These are phyloP conservation scores for Colletotrichum abscissum DNA, from an alignment of 2,329 filamentous ascomycete species.

Conservation along the genomic window DNA sequence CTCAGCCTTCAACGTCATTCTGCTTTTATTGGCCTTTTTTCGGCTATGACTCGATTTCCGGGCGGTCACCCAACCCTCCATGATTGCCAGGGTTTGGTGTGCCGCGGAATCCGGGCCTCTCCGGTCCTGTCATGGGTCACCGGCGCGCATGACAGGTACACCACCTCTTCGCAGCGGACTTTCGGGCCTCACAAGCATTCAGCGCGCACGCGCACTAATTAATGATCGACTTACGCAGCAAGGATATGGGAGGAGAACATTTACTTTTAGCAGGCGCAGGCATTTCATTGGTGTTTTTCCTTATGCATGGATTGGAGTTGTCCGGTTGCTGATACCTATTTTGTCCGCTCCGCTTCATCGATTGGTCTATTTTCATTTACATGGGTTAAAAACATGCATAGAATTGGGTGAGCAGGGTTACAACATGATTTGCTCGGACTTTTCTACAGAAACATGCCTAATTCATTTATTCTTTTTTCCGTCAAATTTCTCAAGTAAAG, in stretches of 20 bases:
- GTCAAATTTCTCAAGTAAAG: not conserved
- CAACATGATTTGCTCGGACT: not conserved
- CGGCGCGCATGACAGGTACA: not conserved
- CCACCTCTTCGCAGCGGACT: not conserved
- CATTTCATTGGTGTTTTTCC: conserved; percentile 6
- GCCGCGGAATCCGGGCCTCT: not conserved
- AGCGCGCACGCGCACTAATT: not conserved
- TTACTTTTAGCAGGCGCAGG: not conserved
- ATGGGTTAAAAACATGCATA: not conserved
- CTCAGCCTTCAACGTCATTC: conserved; percentile 4
- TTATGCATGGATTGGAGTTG: not conserved
- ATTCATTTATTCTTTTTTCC: not conserved
- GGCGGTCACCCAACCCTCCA: not conserved
- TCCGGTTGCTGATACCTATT: conserved; percentile 1
- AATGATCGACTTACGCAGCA: not conserved
- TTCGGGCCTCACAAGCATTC: not conserved
- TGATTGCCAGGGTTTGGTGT: not conserved
- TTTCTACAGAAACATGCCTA: not conserved
- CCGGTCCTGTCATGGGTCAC: not conserved
- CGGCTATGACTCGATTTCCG: not conserved
- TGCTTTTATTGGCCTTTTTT: not conserved
- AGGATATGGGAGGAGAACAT: not conserved
- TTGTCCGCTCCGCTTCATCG: not conserved
- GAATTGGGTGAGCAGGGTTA: not conserved
- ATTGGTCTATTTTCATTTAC: not conserved